These are phyloP conservation scores for Spergularia marina DNA, from an alignment of 148 eudicot species.

Conservation along the genomic window DNA sequence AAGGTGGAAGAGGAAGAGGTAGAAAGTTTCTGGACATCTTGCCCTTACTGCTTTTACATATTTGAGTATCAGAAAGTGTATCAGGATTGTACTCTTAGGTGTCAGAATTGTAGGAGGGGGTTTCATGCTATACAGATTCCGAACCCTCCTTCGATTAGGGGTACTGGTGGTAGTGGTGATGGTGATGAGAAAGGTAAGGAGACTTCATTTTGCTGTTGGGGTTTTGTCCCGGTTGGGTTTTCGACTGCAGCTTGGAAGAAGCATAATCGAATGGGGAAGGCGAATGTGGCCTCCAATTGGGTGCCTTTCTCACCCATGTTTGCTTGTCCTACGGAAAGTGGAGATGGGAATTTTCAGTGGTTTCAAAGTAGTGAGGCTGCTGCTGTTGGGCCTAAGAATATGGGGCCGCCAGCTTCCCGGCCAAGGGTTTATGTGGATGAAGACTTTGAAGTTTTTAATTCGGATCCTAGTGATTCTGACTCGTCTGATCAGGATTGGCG, in stretches of 20 bases:
- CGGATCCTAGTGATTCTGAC: constrained; percentile 59
- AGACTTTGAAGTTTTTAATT: constrained; percentile 39
- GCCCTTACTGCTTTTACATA: constrained; percentile 77
- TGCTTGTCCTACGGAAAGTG: constrained; percentile 35
- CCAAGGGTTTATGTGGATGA: constrained; percentile 55
- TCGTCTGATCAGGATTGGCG: constrained; percentile 61
- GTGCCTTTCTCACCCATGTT: constrained; percentile 77
- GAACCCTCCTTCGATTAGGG: constrained; percentile 49
- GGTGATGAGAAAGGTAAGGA: constrained; percentile 27
- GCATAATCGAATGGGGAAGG: constrained; percentile 25
- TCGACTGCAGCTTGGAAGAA: constrained; percentile 60
- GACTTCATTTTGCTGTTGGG: constrained; percentile 73
- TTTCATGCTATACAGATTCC: constrained; percentile 65
- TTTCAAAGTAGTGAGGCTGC: constrained; percentile 23
- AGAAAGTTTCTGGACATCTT: constrained; percentile 76
- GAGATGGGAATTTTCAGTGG: constrained; percentile 28
- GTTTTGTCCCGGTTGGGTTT: constrained; percentile 77
- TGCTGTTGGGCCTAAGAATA: constrained; percentile 24
- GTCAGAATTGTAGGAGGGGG: constrained; percentile 78
- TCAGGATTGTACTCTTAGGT: constrained; percentile 61
- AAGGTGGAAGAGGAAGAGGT: constrained; percentile 14
- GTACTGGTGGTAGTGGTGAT: background rate
- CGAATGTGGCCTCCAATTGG: constrained; percentile 52
- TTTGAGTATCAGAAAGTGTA: constrained; percentile 64
- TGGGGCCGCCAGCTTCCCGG: constrained; percentile 6